Conservation (phyloP, 179 eudicot genomes). For the Heliamphora pulchella region DNA sequence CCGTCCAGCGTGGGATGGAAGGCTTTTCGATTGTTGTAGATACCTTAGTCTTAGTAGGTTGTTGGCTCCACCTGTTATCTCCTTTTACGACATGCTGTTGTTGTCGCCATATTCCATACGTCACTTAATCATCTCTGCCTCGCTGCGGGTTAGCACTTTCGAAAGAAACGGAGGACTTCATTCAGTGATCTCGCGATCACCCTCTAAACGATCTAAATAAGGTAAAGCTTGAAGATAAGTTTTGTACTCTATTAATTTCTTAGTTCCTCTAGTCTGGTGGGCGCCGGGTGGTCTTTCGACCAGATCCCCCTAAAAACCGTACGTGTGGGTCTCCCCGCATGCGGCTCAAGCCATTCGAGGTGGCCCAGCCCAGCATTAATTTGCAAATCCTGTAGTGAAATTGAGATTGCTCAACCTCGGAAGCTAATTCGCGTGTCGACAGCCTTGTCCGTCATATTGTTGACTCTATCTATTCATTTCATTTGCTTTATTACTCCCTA, state of each 20-base stretch:
- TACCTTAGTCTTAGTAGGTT: neutral
- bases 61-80: neutral
- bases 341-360: slow-evolving; percentile 21
- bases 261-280: slow-evolving; percentile 6
- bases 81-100: neutral
- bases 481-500: no score
- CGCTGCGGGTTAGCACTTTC: neutral
- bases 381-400: slow-evolving; percentile 16
- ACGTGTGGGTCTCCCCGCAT: slow-evolving; percentile 12
- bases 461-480: no score
- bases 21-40: neutral
- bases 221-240: slow-evolving; percentile 15
- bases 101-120: neutral
- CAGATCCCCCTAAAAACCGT: slow-evolving; percentile 13
- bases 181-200: neutral
- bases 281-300: slow-evolving; percentile 2
- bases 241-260: neutral
- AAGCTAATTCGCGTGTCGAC: slow-evolving; percentile 14
- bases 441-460: neutral
- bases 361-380: slow-evolving; percentile 19
- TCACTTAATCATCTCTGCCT: neutral
- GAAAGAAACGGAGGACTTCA: slow-evolving; percentile 4
- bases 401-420: slow-evolving; percentile 16
- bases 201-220: slow-evolving; percentile 8
- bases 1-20: no score